Conservation (phyloP, 192 early-diverging fungal species). For the Linnemannia exigua region DNA sequence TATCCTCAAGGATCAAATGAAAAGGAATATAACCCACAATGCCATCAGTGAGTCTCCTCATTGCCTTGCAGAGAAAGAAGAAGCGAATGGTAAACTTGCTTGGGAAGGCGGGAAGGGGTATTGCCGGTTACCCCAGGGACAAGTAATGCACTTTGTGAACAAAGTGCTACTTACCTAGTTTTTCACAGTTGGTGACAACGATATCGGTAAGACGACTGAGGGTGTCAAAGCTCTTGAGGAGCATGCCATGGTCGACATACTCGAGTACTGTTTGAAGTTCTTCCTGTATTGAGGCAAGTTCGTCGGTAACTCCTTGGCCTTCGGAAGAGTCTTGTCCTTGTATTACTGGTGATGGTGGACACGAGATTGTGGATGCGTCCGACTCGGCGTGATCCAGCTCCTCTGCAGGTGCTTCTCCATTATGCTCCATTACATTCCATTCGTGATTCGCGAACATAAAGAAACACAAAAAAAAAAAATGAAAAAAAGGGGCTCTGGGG, state of each 20-base stretch:
- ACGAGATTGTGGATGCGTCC: slow-evolving; percentile 38
- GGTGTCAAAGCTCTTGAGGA: slow-evolving; percentile 79
- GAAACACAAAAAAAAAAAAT: background rate
- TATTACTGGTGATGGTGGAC: slow-evolving; percentile 8
- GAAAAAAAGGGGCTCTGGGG: background rate
- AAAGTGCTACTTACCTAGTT: slow-evolving; percentile 61
- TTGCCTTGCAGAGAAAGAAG: too few species aligned
- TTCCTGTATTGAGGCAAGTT: slow-evolving; percentile 63
- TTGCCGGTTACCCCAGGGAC: too few species aligned
- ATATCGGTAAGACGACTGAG: slow-evolving; percentile 75
- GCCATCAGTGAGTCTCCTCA: too few species aligned
- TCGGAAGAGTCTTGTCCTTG: background rate
- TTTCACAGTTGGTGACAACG: slow-evolving; percentile 76
- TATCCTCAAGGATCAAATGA: background rate
- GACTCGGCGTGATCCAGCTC: slow-evolving; percentile 11
- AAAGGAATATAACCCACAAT: background rate
- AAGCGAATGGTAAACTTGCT: too few species aligned
- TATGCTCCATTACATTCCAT: slow-evolving; percentile 32
- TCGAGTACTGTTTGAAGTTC: slow-evolving; percentile 77
- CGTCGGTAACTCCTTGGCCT: background rate
- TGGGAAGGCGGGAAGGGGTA: too few species aligned
- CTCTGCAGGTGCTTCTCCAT: background rate
- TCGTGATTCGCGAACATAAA: too few species aligned
- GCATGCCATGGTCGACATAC: slow-evolving; percentile 69
- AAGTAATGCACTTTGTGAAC: background rate